Conservation (phyloP, 306 rosid genomes). For the Quercus aquifolioides region DNA sequence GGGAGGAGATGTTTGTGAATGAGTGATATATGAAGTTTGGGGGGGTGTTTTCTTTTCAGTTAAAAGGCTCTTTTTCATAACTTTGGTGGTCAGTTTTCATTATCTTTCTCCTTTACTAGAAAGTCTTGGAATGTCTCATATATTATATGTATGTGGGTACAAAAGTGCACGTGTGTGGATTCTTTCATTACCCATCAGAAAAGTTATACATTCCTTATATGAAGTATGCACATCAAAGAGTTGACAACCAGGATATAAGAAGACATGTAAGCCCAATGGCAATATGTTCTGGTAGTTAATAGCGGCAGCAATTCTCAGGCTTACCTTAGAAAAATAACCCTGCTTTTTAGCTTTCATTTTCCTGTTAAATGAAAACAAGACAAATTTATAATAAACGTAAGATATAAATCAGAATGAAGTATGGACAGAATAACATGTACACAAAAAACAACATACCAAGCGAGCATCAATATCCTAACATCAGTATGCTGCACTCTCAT, state of each 20-base stretch:
- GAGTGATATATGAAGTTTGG: not conserved
- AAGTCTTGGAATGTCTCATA: not conserved
- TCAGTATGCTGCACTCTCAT: slow-evolving; percentile 57
- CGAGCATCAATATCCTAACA: slow-evolving; percentile 62
- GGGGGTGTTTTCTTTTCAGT: not conserved
- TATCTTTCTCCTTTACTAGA: not conserved
- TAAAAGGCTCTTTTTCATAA: not conserved
- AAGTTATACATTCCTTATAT: not conserved
- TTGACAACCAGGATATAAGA: slow-evolving; percentile 5
- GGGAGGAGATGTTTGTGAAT: not conserved
- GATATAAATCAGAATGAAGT: slow-evolving; percentile 2
- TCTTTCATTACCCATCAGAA: not conserved
- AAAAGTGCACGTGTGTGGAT: not conserved
- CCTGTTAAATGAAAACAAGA: slow-evolving; percentile 40
- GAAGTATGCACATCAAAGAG: slow-evolving; percentile 2
- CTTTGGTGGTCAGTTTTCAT: not conserved
- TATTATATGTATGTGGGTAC: not conserved
- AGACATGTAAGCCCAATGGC: slow-evolving; percentile 14
- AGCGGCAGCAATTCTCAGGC: slow-evolving; percentile 3
- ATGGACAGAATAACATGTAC: not conserved
- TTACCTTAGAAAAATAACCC: slow-evolving; percentile 67
- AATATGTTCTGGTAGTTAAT: slow-evolving; percentile 2
- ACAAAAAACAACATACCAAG: slow-evolving; percentile 42
- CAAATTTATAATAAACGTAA: not conserved
- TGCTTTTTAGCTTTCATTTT: slow-evolving; percentile 69